Evolutionary conservation across 495 filamentous ascomycete species (phyloP).

Genomic region (Aspergillus incahuasiensis): DNA sequence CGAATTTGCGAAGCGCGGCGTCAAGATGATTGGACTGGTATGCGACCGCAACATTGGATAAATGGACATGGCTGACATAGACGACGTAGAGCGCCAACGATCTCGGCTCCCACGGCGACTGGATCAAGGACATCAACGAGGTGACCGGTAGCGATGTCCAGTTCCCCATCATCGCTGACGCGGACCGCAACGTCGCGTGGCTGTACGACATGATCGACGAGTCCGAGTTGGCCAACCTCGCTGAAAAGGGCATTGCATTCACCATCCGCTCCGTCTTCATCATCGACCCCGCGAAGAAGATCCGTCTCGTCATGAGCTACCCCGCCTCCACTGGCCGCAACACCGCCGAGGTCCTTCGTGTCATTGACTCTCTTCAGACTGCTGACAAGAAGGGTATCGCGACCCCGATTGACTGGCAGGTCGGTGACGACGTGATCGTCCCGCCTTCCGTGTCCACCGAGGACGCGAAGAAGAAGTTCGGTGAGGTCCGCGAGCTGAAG

Average conservation of each 20-base stretch:
- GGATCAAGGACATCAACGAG: constrained; percentile 66
- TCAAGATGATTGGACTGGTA: constrained; percentile 64
- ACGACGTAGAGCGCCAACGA: constrained; percentile 55
- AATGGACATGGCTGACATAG: too few species aligned
- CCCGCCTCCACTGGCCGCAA: constrained; percentile 63
- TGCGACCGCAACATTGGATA: constrained; percentile 11
- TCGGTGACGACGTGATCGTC: constrained; percentile 64
- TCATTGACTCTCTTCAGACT: constrained; percentile 61
- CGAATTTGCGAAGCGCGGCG: constrained; percentile 57
- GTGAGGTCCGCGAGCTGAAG: constrained; percentile 60
- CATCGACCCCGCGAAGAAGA: constrained; percentile 67
- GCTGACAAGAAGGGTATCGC: constrained; percentile 60
- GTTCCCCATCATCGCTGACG: constrained; percentile 68
- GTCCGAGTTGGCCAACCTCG: constrained; percentile 52
- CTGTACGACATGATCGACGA: constrained; percentile 64
- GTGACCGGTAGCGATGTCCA: constrained; percentile 49
- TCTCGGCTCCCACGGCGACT: constrained; percentile 53
- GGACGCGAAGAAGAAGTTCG: constrained; percentile 65
- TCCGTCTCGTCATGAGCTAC: constrained; percentile 64
- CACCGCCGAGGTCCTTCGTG: constrained; percentile 60
- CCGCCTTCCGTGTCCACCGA: constrained; percentile 58
- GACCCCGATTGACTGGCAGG: constrained; percentile 61
- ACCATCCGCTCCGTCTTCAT: constrained; percentile 68
- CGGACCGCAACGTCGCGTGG: constrained; percentile 59
- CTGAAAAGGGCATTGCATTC: constrained; percentile 55